Conservation (phyloP, 164 flowering plant species). For the Stephania japonica region DNA sequence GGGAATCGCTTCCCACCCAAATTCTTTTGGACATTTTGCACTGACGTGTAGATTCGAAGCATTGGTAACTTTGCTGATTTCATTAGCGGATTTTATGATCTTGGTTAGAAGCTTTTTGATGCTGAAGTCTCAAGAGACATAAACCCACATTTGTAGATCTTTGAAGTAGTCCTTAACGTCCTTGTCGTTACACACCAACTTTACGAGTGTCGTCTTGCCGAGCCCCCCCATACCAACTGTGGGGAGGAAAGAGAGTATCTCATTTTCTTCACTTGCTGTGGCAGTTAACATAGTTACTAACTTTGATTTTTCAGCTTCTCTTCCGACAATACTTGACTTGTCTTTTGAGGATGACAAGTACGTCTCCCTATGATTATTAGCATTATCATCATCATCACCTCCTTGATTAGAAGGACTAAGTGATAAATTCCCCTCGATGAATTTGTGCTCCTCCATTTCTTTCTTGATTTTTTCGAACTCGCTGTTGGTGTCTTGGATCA, state of each 20-base stretch:
- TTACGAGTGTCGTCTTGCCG: not conserved
- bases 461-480: too few relatives aligned
- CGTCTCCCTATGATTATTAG: not conserved
- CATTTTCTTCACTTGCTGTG: not conserved
- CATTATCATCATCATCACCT: too few relatives aligned
- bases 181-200: not conserved
- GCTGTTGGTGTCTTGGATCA: too few relatives aligned
- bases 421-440: too few relatives aligned
- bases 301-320: not conserved
- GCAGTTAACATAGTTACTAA: not conserved
- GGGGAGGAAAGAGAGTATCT: not conserved
- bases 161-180: not conserved
- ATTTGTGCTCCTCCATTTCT: too few relatives aligned
- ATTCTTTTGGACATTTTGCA: not conserved
- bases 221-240: not conserved
- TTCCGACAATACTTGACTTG: not conserved
- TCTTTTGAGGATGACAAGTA: not conserved
- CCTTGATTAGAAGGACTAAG: too few relatives aligned
- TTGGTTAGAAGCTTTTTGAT: not conserved
- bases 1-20: not conserved
- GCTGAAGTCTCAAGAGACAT: not conserved
- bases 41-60: not conserved
- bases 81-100: not conserved
- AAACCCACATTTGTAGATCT: not conserved
- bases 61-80: not conserved